Evolutionary conservation across 805 yeast species (phyloP), one percentile per base, ranked within the genome.

Genomic region (Metschnikowia matae): DNA sequence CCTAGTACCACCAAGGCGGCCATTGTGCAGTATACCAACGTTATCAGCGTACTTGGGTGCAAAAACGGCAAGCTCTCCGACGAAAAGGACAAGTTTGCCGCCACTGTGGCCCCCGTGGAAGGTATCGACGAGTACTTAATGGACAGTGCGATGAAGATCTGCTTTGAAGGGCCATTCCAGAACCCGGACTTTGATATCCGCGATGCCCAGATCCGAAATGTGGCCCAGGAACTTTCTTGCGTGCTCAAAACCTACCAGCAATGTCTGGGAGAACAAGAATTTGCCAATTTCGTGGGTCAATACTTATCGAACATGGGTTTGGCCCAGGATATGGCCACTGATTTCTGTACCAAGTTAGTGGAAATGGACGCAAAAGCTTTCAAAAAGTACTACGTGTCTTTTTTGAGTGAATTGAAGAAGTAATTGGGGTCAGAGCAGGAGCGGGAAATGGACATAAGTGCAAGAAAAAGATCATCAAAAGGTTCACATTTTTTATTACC

Each of bases 121-220:
- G 88, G 94, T 6, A 80, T 88, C 44, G 85, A 86, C 49, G 83
- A 80, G 40, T 80, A 81, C 60, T 76, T 91, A 51, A 80, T 88
- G 66, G 81, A 83, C 46, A 84, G 83, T 56, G 74, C 82, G 26
- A 78, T 90, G 3, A 78, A 84, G 45, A 69, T 88, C 48, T 75
- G 84, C 34, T 87, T 89, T 71, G 91, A 89, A 64, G 71, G 89
- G 44, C 89, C 96, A n/a, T 84, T 88, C 64, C 83, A 85, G 57
- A 79, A 83, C 34, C 78, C 78, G 32, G 78, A 75, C 35, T 83
- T 85, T 59, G 81, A 85, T 61, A 70, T 83, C 44, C 81, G 82
- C 55, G 96, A 90, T 65, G 96, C 96, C 4, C 91, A 88, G 63
- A 81, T 79, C 56, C 78, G 92, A 60, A 76, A 84, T 52, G 76